Evolutionary conservation across 805 yeast genomes (phyloP).

Genomic region (Myxozyma udenii): DNA sequence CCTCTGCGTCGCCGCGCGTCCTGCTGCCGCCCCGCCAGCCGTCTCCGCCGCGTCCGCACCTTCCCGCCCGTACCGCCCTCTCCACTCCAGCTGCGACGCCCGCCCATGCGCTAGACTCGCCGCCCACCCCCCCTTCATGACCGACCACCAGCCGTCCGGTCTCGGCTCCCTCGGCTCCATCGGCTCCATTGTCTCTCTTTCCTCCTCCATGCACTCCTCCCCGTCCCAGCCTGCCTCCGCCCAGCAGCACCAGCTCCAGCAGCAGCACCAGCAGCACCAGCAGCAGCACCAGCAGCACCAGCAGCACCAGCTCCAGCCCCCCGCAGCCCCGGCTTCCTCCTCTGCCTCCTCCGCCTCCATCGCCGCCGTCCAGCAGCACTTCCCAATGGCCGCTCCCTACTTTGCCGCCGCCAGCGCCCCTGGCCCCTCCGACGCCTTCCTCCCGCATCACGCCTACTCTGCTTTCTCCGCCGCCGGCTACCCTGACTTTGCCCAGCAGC

Average conservation of each 20-base stretch:
- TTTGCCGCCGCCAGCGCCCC: constrained; percentile 1
- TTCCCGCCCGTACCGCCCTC: not conserved
- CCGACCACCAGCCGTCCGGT: too few species aligned
- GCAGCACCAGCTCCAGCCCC: not conserved
- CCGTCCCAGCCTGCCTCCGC: too few species aligned
- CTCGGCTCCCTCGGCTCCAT: too few species aligned
- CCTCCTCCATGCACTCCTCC: too few species aligned
- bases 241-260: too few species aligned
- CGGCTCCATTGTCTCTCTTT: too few species aligned
- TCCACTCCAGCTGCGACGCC: not conserved
- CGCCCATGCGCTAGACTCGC: not conserved
- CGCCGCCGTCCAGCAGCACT: not conserved
- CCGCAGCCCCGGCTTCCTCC: not conserved
- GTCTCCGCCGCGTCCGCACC: too few species aligned
- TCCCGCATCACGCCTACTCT: constrained; percentile 4
- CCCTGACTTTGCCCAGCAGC: constrained; percentile 16
- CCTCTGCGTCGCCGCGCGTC: not conserved
- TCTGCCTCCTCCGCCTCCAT: not conserved
- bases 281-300: not conserved
- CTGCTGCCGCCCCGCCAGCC: not conserved
- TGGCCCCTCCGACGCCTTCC: not conserved
- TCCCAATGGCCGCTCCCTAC: not conserved
- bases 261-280: not conserved
- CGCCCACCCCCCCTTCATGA: too few species aligned
- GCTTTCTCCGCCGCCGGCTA: not conserved